Evolutionary conservation across 345 rosid species (phyloP), one percentile per base, ranked within the genome.

Genomic region (Garcia nutans): DNA sequence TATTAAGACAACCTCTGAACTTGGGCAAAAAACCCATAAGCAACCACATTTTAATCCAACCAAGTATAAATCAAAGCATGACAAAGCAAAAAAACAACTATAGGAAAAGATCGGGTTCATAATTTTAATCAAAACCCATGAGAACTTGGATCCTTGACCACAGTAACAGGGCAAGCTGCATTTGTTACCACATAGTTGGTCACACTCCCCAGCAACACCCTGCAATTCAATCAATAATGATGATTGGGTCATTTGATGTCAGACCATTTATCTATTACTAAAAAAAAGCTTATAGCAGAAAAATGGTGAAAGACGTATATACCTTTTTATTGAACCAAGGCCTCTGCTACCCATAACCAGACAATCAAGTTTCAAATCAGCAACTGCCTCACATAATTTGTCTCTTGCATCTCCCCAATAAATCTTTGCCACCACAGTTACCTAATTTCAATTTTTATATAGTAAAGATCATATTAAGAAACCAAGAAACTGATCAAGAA

Each of bases 271-370:
- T 9, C 2, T 6, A 22, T 0, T 6, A 22, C 20, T 16, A 4
- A 50, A 12, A 0, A 64, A 64, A 8, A 0, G 24, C 45, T 10
- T 1, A 44, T 13, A 45, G 33, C 70, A 49, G 12, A 66, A 66
- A 66, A 8, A 4, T 66, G 10, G 10, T 37, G 49, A 0, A 67
- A 67, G 0, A 68, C 0, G 15, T 8, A 23, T 33, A 28, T 47
- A 68, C 72, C 72, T 68, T 68, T 50, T 42, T 68, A 68, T 9
- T 10, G 72, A 3, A 50, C 59, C 41, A 50, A 68, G 72, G 59
- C 72, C 72, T 68, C 72, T 68, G 72, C 72, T 68, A 68, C 72
- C 72, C 72, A 68, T 50, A 20, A 68, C 72, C 58, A 68, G 41
- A 68, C 72, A 68, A 12, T 50, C 72, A 68, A 68, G 72, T 58